Evolutionary conservation across 345 rosid genomes (phyloP), one percentile per base, ranked within the genome.

Genomic region (Crucihimalaya himalaica): DNA sequence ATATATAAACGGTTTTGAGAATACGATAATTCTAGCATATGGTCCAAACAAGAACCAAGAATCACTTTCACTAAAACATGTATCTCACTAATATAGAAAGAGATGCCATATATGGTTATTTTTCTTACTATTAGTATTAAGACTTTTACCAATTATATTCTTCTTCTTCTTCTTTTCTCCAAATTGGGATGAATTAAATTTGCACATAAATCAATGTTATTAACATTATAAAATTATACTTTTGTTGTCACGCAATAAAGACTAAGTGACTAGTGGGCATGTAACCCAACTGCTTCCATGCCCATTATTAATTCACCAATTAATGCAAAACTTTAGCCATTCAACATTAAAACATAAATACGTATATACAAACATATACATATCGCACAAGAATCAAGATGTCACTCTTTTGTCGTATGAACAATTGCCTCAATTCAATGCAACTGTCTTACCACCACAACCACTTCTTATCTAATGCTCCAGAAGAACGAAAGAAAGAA

Each of bases 391-490:
- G 43, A 76, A 54, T 65, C 72, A 65, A 77, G 39, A 50, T 71
- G 71, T 20, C 47, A 47, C 76, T 56, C 68, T 64, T 63, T 71
- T 65, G 72, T 77, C 63, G 56, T 58, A 57, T 39, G 72, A 66
- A 48, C 50, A 65, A 71, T 77, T 77, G 76, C 72, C 76, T 71
- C 68, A 57, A 48, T 71, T 66, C 68, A 77, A 65, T 77, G 81
- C 81, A 71, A 71, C 40, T 59, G 59, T 58, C 77, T 76, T 66
- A 42, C 77, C 48, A 77, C 73, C 69, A 71, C 77, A 77, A 63
- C 75, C 48, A 71, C 68, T 71, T 71, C 76, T 77, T 40, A 77
- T 56, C 67, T 64, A 70, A 47, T 57, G 62, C 55, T 71, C 39
- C 43, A 51, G 3, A 48, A 43, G 48, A 45, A 48, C 15, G 48